These are phyloP conservation scores for Lasiosphaeria hispida DNA, from an alignment of 495 filamentous ascomycete genomes.

Conservation along the genomic window DNA sequence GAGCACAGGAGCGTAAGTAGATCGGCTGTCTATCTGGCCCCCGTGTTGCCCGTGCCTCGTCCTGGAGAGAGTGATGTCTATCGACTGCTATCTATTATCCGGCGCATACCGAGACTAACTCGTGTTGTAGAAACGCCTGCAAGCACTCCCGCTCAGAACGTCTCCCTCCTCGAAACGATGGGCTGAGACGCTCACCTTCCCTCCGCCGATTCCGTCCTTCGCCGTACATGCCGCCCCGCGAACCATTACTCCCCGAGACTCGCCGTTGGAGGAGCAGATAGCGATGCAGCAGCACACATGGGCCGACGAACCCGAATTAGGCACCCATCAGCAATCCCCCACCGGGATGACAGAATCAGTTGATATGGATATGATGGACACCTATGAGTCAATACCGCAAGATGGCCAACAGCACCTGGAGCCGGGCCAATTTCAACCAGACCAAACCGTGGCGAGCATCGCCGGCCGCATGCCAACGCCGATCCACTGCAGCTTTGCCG, in stretches of 20 bases:
- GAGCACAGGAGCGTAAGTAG: constrained; percentile 49
- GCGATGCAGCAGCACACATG: constrained; percentile 18
- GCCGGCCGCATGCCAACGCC: constrained; percentile 53
- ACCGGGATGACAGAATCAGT: constrained; percentile 22
- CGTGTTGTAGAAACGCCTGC: constrained; percentile 44
- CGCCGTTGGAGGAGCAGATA: constrained; percentile 24
- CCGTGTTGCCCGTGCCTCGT: background rate
- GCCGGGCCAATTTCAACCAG: constrained; percentile 28
- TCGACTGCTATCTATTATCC: background rate
- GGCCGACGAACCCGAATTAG: constrained; percentile 29
- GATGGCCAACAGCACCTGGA: constrained; percentile 28
- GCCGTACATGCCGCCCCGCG: constrained; percentile 18
- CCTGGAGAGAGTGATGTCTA: background rate
- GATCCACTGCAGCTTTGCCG: constrained; percentile 49
- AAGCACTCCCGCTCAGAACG: constrained; percentile 43
- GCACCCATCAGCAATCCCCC: constrained; percentile 7
- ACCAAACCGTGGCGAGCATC: constrained; percentile 27
- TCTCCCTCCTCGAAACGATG: constrained; percentile 43
- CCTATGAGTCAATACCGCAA: constrained; percentile 28
- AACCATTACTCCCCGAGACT: constrained; percentile 37
- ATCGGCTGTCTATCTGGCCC: background rate
- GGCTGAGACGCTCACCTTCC: constrained; percentile 33
- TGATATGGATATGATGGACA: constrained; percentile 53
- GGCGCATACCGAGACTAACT: constrained; percentile 6
- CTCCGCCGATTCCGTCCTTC: constrained; percentile 21